A percentile compares a stretch with the other conserved stretches of the same genome.
These are phyloP conservation scores for Rosa rugosa DNA, from an alignment of 306 rosid species.

Conservation along the genomic window DNA sequence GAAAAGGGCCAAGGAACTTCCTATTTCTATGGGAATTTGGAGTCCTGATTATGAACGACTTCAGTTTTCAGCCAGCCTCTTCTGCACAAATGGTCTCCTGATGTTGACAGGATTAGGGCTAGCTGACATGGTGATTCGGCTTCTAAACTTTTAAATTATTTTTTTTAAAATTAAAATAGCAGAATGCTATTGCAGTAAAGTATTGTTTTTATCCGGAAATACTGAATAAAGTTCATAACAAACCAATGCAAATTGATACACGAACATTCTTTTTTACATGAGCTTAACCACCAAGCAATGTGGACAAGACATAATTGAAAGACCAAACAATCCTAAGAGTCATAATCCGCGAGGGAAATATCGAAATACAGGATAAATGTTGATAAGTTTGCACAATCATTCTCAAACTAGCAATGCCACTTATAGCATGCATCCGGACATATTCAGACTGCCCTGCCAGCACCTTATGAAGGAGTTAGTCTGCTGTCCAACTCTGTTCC, in stretches of 20 bases:
- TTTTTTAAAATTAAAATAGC: too few species aligned
- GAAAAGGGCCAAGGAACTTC: not conserved
- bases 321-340: slow-evolving; percentile 26
- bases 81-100: not conserved
- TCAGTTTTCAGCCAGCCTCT: not conserved
- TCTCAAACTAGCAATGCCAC: slow-evolving; percentile 30
- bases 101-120: not conserved
- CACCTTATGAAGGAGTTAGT: slow-evolving; percentile 34
- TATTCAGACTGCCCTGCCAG: slow-evolving; percentile 15
- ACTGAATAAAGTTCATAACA: slow-evolving; percentile 30
- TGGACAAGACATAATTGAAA: slow-evolving; percentile 31
- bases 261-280: slow-evolving; percentile 41
- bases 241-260: slow-evolving; percentile 33
- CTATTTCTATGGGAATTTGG: not conserved
- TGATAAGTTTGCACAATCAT: slow-evolving; percentile 39
- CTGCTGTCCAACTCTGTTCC: slow-evolving; percentile 98
- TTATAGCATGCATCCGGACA: slow-evolving; percentile 33
- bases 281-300: slow-evolving; percentile 16
- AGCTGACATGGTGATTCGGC: too few species aligned
- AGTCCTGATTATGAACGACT: not conserved
- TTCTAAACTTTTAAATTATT: too few species aligned
- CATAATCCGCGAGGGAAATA: slow-evolving; percentile 26
- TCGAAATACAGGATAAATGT: slow-evolving; percentile 32
- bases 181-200: not conserved
- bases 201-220: slow-evolving; percentile 20